Evolutionary conservation across 1,284 basidiomycete species (phyloP), one percentile per base, ranked within the genome.

Genomic region (Puccinia polysora): DNA sequence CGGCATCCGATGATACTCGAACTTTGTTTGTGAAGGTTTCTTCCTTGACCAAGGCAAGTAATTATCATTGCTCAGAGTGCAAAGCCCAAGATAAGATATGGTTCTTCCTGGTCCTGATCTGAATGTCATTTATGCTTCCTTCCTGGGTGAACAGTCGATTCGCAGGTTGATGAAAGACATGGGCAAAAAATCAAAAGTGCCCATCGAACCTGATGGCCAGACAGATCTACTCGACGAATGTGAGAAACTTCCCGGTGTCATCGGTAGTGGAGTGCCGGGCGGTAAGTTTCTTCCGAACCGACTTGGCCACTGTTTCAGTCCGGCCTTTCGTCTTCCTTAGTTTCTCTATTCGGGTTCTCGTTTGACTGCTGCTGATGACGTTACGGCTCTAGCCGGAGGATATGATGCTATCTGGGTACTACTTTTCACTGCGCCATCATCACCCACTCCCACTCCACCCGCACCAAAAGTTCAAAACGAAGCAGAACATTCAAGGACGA

Each of bases 331-430:
- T 40, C 50, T 67, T 28, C 56, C 28, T 58, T 56, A 1, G 32
- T 8, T 38, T 32, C 15, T 7, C 20, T 52, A 38, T 8, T 52
- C 18, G 23, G n/a, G 15, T 65, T 65, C 12, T 23, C 38, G 18
- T 65, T 53, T 53, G 15, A 52, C 20, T 52, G 8, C 20, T 25
- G 34, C n/a, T n/a, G n/a, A n/a, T n/a, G n/a, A n/a, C n/a, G n/a
- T n/a, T n/a, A n/a, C n/a, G n/a, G n/a, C 30, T 47, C 25, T 34
- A 63, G 69, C 96, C 32, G 96, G 96, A 3, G 96, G 96, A 0
- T 98, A 90, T 80, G 96, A 99, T 79, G 96, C 96, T 0, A 85
- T 98, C 68, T 98, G 92, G 89, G 82, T 98, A 7, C 85, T 98
- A 15, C 85, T 91, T 5, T 84, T 88, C 75, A 88, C 90, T 68